Base-by-base conservation (phyloP, 257 asterid genomes). In the Anisodus tanguticus region DNA sequence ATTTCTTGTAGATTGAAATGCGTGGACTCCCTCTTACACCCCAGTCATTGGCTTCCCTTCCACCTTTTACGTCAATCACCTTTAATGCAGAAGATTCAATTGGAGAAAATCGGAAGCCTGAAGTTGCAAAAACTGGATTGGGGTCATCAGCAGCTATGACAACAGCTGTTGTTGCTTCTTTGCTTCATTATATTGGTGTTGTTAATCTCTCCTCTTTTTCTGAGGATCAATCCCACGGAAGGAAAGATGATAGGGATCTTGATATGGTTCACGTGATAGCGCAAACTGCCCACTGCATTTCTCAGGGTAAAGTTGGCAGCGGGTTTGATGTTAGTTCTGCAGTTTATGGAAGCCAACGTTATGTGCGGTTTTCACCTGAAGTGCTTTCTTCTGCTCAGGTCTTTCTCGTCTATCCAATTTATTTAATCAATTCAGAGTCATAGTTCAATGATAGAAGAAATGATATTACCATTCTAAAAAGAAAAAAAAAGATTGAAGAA, bases 91-190 rank as follows among this genome's bases (percentile, higher is more conserved):
- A 97, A 84, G 97, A 91, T 81, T 87, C 94, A 49, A 87, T 85
- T 89, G 95, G 92, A 39, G 92, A 87, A 71, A 91, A 87, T 82
- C 81, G 90, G 91, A 94, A 92, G 87, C 99, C 99, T 77, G 99
- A 97, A 91, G 99, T 95, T 88, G 98, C 99, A 83, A 97, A 97
- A 91, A 97, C 99, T 82, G 99, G 99, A 59, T 85, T 97, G 93
- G 99, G 99, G 83, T 97, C 99, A 15, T 97, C 99, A 31, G 99
- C 99, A 64, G 99, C 99, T 66, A 97, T 97, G 99, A 97, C 98
- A 86, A 95, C 98, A 87, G 98, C 99, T 11, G 99, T 97, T 83
- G 98, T 91, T 82, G 95, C 98, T 84, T 91, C 97, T 85, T 90
- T 97, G 87, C 98, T 97, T 86, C 96, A 92, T 85, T 93, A 93